These are phyloP conservation scores for Nakazawaea populi DNA, from an alignment of 805 yeast species.

Conservation along the genomic window DNA sequence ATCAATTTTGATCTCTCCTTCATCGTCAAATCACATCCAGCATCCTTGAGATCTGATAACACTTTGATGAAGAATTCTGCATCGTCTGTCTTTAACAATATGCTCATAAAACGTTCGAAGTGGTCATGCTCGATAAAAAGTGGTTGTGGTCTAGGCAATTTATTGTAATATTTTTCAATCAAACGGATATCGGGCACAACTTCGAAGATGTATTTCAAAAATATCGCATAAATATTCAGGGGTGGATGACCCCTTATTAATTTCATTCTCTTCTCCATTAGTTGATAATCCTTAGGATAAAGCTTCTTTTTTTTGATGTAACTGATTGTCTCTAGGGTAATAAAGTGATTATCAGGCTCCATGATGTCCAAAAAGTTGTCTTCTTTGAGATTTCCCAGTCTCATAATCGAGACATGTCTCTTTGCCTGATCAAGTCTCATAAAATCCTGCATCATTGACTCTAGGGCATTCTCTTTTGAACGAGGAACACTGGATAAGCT, in stretches of 20 bases:
- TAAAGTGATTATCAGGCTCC: neutral
- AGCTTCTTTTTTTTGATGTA: neutral
- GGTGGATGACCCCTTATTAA: constrained; percentile 2
- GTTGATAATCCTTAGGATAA: neutral
- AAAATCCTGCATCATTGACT: neutral
- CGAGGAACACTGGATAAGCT: neutral
- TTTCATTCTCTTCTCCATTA: neutral
- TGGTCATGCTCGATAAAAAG: constrained; percentile 3
- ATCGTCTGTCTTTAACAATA: neutral
- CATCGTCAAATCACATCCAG: neutral
- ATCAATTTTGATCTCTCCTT: constrained; percentile 3
- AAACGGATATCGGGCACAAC: neutral
- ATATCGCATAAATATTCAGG: constrained; percentile 2
- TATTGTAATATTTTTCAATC: constrained; percentile 1
- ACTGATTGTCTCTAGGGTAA: neutral
- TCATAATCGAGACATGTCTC: neutral
- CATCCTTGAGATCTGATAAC: neutral
- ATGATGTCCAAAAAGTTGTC: constrained; percentile 1
- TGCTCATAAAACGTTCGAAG: constrained; percentile 3
- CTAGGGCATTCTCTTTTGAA: neutral
- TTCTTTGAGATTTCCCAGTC: neutral
- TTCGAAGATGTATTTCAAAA: constrained; percentile 5
- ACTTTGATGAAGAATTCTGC: constrained; percentile 1
- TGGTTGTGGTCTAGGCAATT: constrained; percentile 6
- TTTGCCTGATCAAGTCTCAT: neutral